Conservation (phyloP, 495 filamentous ascomycete genomes). For the Durotheca rogersii region DNA sequence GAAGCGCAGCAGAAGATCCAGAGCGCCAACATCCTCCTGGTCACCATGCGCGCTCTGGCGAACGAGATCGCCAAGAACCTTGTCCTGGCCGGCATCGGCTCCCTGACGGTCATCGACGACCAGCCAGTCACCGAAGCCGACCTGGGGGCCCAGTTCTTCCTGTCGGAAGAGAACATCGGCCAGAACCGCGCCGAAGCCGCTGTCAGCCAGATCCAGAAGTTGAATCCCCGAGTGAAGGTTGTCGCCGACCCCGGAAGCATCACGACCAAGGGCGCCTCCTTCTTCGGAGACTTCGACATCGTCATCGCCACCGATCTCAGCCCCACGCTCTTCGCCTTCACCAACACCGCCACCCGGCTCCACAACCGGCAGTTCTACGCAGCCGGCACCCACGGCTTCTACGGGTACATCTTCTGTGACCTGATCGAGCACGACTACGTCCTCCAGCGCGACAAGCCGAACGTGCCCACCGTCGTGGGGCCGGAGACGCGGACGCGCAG, state of each 20-base stretch:
- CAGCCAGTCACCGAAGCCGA: constrained; percentile 76
- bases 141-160: constrained; percentile 85
- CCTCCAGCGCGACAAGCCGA: constrained; percentile 79
- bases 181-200: constrained; percentile 85
- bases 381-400: constrained; percentile 81
- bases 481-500: constrained; percentile 76
- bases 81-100: constrained; percentile 91
- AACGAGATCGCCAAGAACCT: constrained; percentile 97
- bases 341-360: constrained; percentile 81
- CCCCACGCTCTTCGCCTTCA: constrained; percentile 64
- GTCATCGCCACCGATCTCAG: constrained; percentile 90
- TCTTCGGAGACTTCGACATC: constrained; percentile 76
- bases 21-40: constrained; percentile 84
- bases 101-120: constrained; percentile 85
- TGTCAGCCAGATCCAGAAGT: constrained; percentile 69
- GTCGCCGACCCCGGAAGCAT: constrained; percentile 66
- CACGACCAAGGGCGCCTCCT: constrained; percentile 62
- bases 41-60: constrained; percentile 84
- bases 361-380: constrained; percentile 82
- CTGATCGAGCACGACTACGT: constrained; percentile 85
- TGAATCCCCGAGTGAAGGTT: constrained; percentile 88
- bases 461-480: constrained; percentile 62
- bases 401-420: constrained; percentile 93
- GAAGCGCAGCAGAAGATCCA: constrained; percentile 89
- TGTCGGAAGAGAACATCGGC: constrained; percentile 68